Conservation (phyloP, 768 basidiomycete genomes). For the Auricularia sp. region DNA sequence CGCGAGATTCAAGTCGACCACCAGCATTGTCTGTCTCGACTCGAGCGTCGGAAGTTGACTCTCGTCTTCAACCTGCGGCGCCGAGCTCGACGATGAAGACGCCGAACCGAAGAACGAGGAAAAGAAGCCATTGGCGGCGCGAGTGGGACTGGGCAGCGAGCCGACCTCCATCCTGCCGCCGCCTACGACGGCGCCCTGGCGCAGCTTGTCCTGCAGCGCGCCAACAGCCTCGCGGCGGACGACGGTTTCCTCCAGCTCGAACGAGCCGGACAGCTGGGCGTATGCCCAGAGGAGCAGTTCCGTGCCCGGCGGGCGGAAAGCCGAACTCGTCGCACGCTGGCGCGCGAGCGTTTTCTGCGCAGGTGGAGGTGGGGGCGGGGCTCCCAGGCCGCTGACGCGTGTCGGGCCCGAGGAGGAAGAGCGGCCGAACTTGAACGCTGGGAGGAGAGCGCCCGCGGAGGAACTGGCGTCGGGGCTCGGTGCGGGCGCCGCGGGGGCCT, state of each 20-base stretch:
- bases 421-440: not conserved
- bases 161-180: conserved; percentile 59
- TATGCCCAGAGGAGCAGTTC: conserved; percentile 81
- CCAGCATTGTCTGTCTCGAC: conserved; percentile 77
- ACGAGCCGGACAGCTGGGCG: conserved; percentile 64
- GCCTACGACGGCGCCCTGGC: conserved; percentile 33
- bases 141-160: conserved; percentile 13
- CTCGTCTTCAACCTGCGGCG: conserved; percentile 31
- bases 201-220: conserved; percentile 7
- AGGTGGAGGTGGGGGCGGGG: not conserved
- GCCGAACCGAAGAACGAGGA: conserved; percentile 12
- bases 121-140: conserved; percentile 28
- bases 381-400: not conserved
- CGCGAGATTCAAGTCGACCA: conserved; percentile 69
- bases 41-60: conserved; percentile 75
- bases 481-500: conserved; percentile 40
- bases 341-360: not conserved
- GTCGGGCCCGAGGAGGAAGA: not conserved
- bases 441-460: conserved; percentile 22
- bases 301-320: conserved; percentile 40
- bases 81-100: not conserved
- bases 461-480: conserved; percentile 27
- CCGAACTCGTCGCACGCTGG: conserved; percentile 29
- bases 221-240: conserved; percentile 13
- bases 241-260: conserved; percentile 43